These are phyloP conservation scores for Penicillium herquei DNA, from an alignment of 495 filamentous ascomycete genomes.

Conservation along the genomic window DNA sequence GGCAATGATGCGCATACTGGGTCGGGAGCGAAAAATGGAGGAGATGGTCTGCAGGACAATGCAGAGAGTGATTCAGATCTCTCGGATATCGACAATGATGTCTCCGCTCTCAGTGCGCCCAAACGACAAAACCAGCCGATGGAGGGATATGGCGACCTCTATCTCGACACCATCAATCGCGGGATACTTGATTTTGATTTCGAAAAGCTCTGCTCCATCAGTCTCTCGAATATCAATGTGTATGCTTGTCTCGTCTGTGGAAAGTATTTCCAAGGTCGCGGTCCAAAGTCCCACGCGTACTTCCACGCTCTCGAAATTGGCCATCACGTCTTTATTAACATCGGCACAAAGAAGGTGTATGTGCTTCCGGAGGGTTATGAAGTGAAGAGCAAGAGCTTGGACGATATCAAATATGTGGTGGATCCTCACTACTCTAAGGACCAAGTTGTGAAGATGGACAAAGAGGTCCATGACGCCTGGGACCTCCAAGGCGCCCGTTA, in stretches of 20 bases:
- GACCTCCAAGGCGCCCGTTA: slow-evolving; percentile 82
- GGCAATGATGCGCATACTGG: slow-evolving; percentile 39
- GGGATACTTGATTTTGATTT: slow-evolving; percentile 90
- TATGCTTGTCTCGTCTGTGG: slow-evolving; percentile 98
- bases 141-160: slow-evolving; percentile 91
- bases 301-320: slow-evolving; percentile 93
- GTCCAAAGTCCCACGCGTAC: slow-evolving; percentile 93
- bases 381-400: slow-evolving; percentile 89
- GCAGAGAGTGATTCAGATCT: slow-evolving; percentile 28
- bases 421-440: slow-evolving; percentile 81
- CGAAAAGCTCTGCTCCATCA: slow-evolving; percentile 95
- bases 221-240: slow-evolving; percentile 95
- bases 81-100: slow-evolving; percentile 39
- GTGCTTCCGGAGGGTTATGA: slow-evolving; percentile 97
- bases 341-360: slow-evolving; percentile 91
- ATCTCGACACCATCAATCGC: slow-evolving; percentile 96
- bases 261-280: slow-evolving; percentile 94
- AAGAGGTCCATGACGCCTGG: slow-evolving; percentile 68
- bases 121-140: slow-evolving; percentile 72
- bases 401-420: slow-evolving; percentile 98
- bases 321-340: slow-evolving; percentile 98
- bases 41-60: slow-evolving; percentile 41
- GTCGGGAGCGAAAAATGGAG: slow-evolving; percentile 38
- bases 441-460: slow-evolving; percentile 79
- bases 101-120: slow-evolving; percentile 40